These are phyloP conservation scores for Saccharomyces hybrid DNA, from an alignment of 1,139 yeast species.

Conservation along the genomic window DNA sequence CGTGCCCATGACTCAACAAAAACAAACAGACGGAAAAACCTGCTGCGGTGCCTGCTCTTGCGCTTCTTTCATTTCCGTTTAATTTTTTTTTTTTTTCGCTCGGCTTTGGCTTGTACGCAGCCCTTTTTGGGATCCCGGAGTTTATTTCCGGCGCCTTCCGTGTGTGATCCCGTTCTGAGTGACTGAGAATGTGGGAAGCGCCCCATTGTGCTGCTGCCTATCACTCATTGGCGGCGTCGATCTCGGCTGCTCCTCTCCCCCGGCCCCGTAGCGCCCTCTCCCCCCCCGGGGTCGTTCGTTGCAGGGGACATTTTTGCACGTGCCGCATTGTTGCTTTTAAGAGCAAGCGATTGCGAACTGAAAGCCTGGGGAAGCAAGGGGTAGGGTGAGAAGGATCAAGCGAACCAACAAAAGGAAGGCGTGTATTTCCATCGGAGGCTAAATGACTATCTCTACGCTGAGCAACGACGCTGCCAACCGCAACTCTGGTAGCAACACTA, in stretches of 20 bases:
- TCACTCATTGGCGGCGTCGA: not conserved
- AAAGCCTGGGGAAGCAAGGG: not conserved
- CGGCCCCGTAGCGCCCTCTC: not conserved
- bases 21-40: not conserved
- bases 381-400: not conserved
- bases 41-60: not conserved
- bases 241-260: not conserved
- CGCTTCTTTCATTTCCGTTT: not conserved
- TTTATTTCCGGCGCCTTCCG: not conserved
- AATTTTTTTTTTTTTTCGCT: not conserved
- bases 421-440: not conserved
- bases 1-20: slow-evolving; percentile 1
- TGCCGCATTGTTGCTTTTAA: not conserved
- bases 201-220: not conserved
- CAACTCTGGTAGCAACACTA: not conserved
- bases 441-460: not conserved
- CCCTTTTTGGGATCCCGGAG: slow-evolving; percentile 1
- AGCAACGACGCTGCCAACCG: not conserved
- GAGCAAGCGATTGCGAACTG: not conserved
- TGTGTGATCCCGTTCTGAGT: not conserved
- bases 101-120: not conserved
- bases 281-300: not conserved
- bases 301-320: not conserved
- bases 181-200: not conserved
- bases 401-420: not conserved